Conservation (phyloP, 2,329 filamentous ascomycete species). For the Hypoxylon sp. region DNA sequence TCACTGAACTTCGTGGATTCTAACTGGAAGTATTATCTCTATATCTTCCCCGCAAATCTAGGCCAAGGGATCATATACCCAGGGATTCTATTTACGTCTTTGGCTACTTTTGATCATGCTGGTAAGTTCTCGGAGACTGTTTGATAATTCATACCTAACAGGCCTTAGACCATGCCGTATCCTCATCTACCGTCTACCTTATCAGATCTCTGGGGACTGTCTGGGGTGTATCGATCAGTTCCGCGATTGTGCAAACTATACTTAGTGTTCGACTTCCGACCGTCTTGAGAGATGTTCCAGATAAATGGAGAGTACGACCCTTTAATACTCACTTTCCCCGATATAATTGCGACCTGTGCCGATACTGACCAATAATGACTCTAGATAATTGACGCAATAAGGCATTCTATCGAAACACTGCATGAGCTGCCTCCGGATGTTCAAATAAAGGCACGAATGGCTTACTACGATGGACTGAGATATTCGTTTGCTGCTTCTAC, state of each 20-base stretch:
- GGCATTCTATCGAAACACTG: constrained; percentile 72
- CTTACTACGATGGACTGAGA: constrained; percentile 72
- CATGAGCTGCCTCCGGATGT: constrained; percentile 69
- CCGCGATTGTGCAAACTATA: constrained; percentile 74
- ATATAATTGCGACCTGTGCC: constrained; percentile 48
- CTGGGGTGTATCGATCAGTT: constrained; percentile 75
- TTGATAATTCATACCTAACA: constrained; percentile 23
- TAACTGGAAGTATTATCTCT: constrained; percentile 69
- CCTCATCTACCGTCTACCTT: constrained; percentile 74
- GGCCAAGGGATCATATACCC: constrained; percentile 74
- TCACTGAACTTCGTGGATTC: constrained; percentile 66
- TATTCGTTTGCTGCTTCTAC: constrained; percentile 71
- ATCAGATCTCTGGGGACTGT: constrained; percentile 75
- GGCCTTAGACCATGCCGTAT: constrained; percentile 71
- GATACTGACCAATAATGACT: constrained; percentile 36
- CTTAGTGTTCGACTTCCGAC: constrained; percentile 68
- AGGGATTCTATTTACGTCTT: constrained; percentile 71
- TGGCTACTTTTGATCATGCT: constrained; percentile 74
- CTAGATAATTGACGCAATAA: constrained; percentile 73
- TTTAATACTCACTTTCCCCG: constrained; percentile 32
- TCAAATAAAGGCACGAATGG: constrained; percentile 68
- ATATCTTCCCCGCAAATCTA: constrained; percentile 71
- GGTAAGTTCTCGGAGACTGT: constrained; percentile 58
- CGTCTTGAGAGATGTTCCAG: constrained; percentile 68
- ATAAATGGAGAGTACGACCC: constrained; percentile 70